A percentile compares a stretch with the other conserved stretches of the same genome.
These are phyloP conservation scores for Climacium dendroides DNA, from an alignment of 225 moss, liverwort and hornwort genomes.

Conservation along the genomic window DNA sequence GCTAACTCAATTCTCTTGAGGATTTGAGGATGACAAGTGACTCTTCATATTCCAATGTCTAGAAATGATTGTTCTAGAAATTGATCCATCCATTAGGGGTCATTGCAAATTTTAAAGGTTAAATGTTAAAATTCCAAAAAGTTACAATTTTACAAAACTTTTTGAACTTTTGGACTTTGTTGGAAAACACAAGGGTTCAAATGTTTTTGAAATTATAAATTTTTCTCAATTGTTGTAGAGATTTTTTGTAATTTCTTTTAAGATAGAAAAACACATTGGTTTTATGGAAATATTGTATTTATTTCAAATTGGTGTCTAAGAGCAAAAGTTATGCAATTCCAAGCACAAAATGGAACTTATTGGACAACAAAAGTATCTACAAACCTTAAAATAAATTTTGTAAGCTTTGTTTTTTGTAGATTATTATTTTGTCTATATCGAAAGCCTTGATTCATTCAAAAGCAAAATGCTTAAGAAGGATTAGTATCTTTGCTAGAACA, in stretches of 20 bases:
- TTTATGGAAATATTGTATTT: background rate
- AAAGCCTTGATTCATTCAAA: background rate
- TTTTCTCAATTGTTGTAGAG: background rate
- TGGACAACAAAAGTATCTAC: fast-evolving
- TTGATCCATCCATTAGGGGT: too few relatives aligned
- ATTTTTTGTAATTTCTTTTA: background rate
- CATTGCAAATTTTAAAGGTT: too few relatives aligned
- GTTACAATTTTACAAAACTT: background rate
- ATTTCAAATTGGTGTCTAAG: fast-evolving
- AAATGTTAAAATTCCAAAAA: background rate
- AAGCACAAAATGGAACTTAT: background rate
- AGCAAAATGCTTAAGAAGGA: background rate
- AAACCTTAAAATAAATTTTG: background rate
- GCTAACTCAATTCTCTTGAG: too few relatives aligned
- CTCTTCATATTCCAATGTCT: too few relatives aligned
- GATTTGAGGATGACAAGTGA: too few relatives aligned
- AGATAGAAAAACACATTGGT: background rate
- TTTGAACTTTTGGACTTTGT: background rate
- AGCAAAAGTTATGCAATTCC: background rate
- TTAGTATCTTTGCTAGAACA: background rate
- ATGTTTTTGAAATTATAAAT: too few relatives aligned
- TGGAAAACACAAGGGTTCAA: background rate
- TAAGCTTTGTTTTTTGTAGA: background rate
- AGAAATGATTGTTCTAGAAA: too few relatives aligned
- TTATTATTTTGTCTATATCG: fast-evolving